phyloP scores from a whole-genome alignment of 2,329 filamentous ascomycete genomes.

The Calonectria naviculata region DNA sequence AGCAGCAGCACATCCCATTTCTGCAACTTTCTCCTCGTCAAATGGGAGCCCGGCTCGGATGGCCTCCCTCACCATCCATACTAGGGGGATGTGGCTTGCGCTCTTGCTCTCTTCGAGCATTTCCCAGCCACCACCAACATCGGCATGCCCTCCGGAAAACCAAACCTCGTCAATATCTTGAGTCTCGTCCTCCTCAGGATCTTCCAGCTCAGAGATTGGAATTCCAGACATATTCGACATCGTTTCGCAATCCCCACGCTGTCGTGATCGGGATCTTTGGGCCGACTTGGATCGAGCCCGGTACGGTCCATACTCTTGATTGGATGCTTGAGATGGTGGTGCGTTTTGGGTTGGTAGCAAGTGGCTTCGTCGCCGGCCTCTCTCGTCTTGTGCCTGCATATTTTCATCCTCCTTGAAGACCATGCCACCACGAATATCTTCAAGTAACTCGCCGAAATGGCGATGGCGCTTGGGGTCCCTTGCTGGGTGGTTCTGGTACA shows the following conservation, averaged over 20 bases:
- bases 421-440: slow-evolving; percentile 31
- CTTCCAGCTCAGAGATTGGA: slow-evolving; percentile 37
- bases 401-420: not conserved
- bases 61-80: slow-evolving; percentile 75
- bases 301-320: slow-evolving; percentile 52
- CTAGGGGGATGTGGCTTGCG: slow-evolving; percentile 74
- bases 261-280: slow-evolving; percentile 37
- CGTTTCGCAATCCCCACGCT: slow-evolving; percentile 35
- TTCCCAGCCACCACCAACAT: slow-evolving; percentile 83
- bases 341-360: slow-evolving; percentile 25
- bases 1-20: slow-evolving; percentile 66
- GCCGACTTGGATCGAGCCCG: slow-evolving; percentile 52
- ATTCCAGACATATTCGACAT: slow-evolving; percentile 46
- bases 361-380: slow-evolving; percentile 29
- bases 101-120: slow-evolving; percentile 66
- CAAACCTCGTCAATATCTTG: slow-evolving; percentile 85
- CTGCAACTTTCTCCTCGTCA: slow-evolving; percentile 73
- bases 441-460: slow-evolving; percentile 37
- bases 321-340: not conserved
- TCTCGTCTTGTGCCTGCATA: slow-evolving; percentile 5
- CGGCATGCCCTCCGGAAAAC: slow-evolving; percentile 84
- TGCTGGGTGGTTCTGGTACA: slow-evolving; percentile 60
- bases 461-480: slow-evolving; percentile 30
- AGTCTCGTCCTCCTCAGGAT: slow-evolving; percentile 57
- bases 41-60: slow-evolving; percentile 75